Evolutionary conservation across 208 protist genomes (phyloP), one percentile per base, ranked within the genome.

Genomic region (Balamuthia mandrillaris): DNA sequence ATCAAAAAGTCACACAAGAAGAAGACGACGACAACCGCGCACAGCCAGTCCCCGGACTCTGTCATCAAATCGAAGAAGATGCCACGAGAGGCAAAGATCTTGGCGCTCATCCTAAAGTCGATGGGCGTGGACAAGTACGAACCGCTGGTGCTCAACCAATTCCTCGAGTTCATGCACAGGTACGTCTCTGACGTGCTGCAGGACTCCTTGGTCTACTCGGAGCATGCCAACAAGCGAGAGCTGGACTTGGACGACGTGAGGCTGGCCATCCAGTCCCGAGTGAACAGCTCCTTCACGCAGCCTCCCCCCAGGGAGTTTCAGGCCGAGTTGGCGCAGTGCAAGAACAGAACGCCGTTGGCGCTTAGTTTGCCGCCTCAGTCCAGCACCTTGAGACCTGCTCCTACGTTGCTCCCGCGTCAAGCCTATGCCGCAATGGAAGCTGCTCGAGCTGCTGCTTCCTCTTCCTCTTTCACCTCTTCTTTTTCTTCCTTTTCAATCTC

Each of bases 241-340:
- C 60, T 85, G 33, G 79, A 72, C 29, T 44, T 85, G n/a, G 79
- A 86, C 24, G 81, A 86, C 63, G 81, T 86, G 0, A 39, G 81
- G 0, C 81, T 86, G 44, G 81, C 81, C 63, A 78, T 86, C 24
- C 81, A 86, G 63, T 60, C 51, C 33, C 81, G 81, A 14, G 81
- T 86, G 31, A 86, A 85, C 60, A 60, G 51, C 79, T 85, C 79
- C 60, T 85, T 85, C 79, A 85, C 79, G 24, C 79, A 85, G 61
- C 79, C 79, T 9, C 79, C 79, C 14, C 79, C 79, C 31, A 51
- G 79, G 56, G 79, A 85, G 60, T 81, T 81, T 51, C 74, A 63
- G 27, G 42, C 61, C 49, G 81, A 86, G 56, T 45, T 86, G 24
- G 81, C 81, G 21, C 60, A 86, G 35, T 42, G 31, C 33, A 74